These are phyloP conservation scores for Globisporangium spinosum DNA, from an alignment of 352 stramenopile genomes.

Conservation along the genomic window DNA sequence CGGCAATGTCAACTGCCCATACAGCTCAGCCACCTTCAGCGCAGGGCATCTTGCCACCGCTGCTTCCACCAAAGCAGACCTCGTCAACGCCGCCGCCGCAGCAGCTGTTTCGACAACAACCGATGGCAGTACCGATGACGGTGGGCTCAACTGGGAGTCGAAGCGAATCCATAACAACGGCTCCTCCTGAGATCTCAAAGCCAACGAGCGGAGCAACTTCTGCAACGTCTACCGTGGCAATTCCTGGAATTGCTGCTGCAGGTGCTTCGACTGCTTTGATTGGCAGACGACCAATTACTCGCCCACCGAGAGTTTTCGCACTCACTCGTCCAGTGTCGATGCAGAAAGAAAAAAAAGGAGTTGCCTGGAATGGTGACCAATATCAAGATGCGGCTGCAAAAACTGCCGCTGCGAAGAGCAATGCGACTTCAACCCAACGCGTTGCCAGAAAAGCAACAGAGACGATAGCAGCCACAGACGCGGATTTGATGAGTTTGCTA, in stretches of 20 bases:
- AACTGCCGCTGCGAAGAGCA: not conserved
- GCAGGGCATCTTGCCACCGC: not conserved
- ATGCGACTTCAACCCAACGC: not conserved
- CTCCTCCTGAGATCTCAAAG: not conserved
- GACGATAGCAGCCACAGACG: not conserved
- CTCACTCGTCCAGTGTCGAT: not conserved
- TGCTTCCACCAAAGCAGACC: not conserved
- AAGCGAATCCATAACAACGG: not conserved
- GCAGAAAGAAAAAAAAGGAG: not conserved
- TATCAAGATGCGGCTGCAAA: not conserved
- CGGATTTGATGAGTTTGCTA: conserved; percentile 5
- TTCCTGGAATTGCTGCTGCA: not conserved
- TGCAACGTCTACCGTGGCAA: not conserved
- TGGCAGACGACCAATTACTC: not conserved
- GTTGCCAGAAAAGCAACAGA: not conserved
- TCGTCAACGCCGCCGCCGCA: not conserved
- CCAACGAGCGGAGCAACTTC: not conserved
- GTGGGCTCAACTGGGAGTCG: not conserved
- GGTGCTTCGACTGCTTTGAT: not conserved
- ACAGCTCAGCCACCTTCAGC: not conserved
- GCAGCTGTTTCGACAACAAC: not conserved
- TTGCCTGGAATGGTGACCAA: not conserved
- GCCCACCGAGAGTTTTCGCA: conserved; percentile 10
- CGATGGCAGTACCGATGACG: not conserved
- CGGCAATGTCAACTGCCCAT: not conserved